Evolutionary conservation across 2,329 filamentous ascomycete genomes (phyloP).

Genomic region (Nigrograna mackinnonii): DNA sequence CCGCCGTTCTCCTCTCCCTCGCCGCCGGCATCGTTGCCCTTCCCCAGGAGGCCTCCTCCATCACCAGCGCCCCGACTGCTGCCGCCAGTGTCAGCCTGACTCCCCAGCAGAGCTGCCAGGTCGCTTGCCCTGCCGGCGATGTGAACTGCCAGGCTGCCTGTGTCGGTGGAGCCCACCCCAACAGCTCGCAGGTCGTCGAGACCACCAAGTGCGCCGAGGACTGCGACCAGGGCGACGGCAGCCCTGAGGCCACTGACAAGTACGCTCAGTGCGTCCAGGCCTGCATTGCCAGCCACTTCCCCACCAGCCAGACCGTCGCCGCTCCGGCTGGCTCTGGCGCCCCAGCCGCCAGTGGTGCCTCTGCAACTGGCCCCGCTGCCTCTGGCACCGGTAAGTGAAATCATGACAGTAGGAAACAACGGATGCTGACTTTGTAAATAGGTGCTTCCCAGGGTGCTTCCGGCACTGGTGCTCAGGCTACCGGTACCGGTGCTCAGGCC

Average conservation of each 20-base stretch:
- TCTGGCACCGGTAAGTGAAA: conserved; percentile 17
- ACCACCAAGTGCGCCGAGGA: conserved; percentile 56
- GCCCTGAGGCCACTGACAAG: conserved; percentile 46
- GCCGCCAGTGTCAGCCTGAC: conserved; percentile 26
- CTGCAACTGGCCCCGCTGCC: conserved; percentile 11
- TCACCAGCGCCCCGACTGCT: conserved; percentile 40
- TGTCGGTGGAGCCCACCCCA: conserved; percentile 56
- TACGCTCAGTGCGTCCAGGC: conserved; percentile 53
- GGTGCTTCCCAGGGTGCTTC: conserved; percentile 17
- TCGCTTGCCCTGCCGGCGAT: conserved; percentile 46
- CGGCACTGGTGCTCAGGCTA: conserved; percentile 5
- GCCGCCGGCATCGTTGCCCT: conserved; percentile 48
- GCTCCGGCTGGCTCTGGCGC: conserved; percentile 1
- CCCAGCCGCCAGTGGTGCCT: conserved; percentile 17
- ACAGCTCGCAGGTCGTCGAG: conserved; percentile 52
- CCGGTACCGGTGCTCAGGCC: conserved; percentile 14
- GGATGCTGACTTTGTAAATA: conserved; percentile 7
- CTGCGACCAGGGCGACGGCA: conserved; percentile 58
- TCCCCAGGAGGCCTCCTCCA: conserved; percentile 40
- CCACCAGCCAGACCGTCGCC: conserved; percentile 39
- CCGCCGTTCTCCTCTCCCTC: conserved; percentile 48
- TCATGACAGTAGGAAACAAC: not conserved
- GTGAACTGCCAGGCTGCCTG: conserved; percentile 57
- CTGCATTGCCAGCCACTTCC: conserved; percentile 56
- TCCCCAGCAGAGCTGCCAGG: conserved; percentile 36